phyloP scores from a whole-genome alignment of 2,329 filamentous ascomycete genomes.

The Blastomyces percursus region DNA sequence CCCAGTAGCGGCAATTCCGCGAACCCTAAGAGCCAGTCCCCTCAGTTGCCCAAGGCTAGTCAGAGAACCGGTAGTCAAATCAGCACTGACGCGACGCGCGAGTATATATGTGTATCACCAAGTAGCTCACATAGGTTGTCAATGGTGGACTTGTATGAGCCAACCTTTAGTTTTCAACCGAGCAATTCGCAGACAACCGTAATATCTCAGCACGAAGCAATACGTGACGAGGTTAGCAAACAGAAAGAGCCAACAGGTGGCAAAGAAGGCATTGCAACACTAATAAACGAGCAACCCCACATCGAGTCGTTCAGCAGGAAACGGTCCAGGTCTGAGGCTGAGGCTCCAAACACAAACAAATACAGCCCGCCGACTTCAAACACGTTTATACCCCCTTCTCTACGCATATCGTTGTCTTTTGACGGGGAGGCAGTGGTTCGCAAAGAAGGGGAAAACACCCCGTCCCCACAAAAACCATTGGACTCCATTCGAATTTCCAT shows the following conservation, averaged over 20 bases:
- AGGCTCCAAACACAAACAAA: conserved; percentile 6
- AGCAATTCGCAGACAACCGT: neutral
- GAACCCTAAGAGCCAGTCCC: neutral
- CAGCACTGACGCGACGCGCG: neutral
- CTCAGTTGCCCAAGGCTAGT: neutral
- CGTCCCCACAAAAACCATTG: conserved; percentile 31
- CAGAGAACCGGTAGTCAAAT: neutral
- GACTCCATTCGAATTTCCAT: conserved; percentile 63
- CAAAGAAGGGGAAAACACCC: conserved; percentile 30
- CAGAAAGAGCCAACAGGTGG: neutral
- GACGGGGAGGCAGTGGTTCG: conserved; percentile 32
- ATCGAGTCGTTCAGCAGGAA: conserved; percentile 23
- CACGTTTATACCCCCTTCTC: conserved; percentile 22
- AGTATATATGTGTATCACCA: neutral
- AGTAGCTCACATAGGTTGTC: neutral
- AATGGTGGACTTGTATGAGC: neutral
- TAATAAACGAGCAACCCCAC: neutral
- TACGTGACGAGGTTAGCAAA: neutral
- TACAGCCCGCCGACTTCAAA: conserved; percentile 5
- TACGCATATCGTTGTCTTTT: conserved; percentile 33
- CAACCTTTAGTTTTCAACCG: neutral
- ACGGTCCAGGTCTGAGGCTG: conserved; percentile 23
- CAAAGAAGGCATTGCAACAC: neutral
- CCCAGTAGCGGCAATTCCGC: conserved; percentile 18
- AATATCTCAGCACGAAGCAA: neutral